Conservation (phyloP, 2,329 filamentous ascomycete genomes). For the Colletotrichum phormii region DNA sequence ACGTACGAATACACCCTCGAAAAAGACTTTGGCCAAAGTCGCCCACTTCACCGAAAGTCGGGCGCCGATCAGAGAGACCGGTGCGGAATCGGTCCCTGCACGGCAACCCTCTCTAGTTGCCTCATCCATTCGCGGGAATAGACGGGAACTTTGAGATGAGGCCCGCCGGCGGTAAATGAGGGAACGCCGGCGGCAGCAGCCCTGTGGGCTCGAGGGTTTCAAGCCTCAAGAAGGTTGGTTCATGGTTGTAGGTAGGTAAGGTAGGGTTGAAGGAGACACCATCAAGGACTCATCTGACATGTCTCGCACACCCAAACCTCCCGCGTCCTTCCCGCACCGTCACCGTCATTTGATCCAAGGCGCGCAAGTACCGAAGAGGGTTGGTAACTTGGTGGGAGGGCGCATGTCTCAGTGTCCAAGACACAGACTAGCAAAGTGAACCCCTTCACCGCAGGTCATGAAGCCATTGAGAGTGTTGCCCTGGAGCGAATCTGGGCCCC, state of each 20-base stretch:
- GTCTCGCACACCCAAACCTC: conserved; percentile 26
- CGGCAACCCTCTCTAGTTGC: neutral
- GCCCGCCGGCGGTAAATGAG: conserved; percentile 8
- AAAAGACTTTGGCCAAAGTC: neutral
- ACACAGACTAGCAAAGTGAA: neutral
- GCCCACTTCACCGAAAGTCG: conserved; percentile 2
- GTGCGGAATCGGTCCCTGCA: conserved; percentile 19
- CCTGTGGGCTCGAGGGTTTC: neutral
- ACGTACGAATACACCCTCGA: too few relatives aligned
- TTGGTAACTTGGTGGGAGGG: neutral
- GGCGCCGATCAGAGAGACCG: conserved; percentile 1
- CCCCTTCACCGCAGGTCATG: conserved; percentile 36
- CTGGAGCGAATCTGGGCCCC: neutral
- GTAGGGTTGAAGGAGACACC: conserved; percentile 2
- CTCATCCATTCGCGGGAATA: conserved; percentile 25
- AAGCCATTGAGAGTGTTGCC: neutral
- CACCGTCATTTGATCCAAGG: conserved; percentile 35
- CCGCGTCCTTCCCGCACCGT: conserved; percentile 28
- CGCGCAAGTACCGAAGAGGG: conserved; percentile 8
- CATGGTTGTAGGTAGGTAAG: neutral
- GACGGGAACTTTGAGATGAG: conserved; percentile 26
- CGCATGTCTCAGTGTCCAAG: conserved; percentile 33
- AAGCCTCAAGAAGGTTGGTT: neutral
- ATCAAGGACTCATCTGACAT: conserved; percentile 25
- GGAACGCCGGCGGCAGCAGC: neutral